Evolutionary conservation across 2,329 filamentous ascomycete genomes (phyloP).

Genomic region (Exophiala oligosperma): DNA sequence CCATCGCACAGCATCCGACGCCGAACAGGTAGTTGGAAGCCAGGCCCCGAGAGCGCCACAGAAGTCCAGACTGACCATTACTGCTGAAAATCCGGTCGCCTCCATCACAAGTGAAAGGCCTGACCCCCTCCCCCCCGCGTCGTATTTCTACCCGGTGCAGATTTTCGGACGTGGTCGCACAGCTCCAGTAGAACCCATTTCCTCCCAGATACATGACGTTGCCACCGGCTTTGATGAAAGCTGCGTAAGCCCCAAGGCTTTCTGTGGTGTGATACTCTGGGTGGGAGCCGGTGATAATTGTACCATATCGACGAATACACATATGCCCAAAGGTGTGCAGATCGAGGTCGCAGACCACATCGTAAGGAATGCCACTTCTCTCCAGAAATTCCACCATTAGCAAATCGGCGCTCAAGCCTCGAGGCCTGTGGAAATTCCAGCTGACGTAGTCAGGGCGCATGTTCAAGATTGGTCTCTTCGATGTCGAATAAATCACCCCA

Average conservation of each 20-base stretch:
- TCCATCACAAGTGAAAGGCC: background rate
- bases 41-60: no score
- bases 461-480: slow-evolving; percentile 40
- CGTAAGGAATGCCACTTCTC: slow-evolving; percentile 33
- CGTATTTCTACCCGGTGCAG: slow-evolving; percentile 37
- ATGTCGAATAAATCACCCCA: slow-evolving; percentile 34
- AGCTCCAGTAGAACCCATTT: slow-evolving; percentile 37
- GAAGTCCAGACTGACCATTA: no score
- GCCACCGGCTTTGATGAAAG: slow-evolving; percentile 34
- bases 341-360: slow-evolving; percentile 40
- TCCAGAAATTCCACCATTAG: slow-evolving; percentile 40
- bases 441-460: slow-evolving; percentile 38
- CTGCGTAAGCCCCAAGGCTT: slow-evolving; percentile 32
- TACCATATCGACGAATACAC: slow-evolving; percentile 26
- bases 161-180: slow-evolving; percentile 26
- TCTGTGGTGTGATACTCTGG: slow-evolving; percentile 37
- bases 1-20: no score
- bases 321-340: slow-evolving; percentile 30
- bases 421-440: slow-evolving; percentile 38
- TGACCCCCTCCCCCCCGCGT: slow-evolving; percentile 34
- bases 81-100: no score
- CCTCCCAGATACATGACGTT: slow-evolving; percentile 40
- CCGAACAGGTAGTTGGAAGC: no score
- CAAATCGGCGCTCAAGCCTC: slow-evolving; percentile 39
- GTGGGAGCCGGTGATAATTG: slow-evolving; percentile 34